Evolutionary conservation across 495 filamentous ascomycete species (phyloP).

Genomic region (Neurospora tetrasperma): DNA sequence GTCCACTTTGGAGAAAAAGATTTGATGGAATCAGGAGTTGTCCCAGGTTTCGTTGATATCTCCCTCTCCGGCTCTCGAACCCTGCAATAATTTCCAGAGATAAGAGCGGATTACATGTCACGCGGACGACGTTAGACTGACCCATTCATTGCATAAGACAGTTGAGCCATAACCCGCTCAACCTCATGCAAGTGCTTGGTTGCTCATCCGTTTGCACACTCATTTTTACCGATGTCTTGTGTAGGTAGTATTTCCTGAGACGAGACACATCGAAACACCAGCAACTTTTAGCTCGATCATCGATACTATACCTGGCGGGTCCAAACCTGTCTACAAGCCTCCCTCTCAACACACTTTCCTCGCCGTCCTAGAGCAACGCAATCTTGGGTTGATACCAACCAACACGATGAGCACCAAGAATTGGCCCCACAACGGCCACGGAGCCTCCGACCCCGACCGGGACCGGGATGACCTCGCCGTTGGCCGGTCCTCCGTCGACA

Average conservation of each 20-base stretch:
- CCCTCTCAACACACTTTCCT: background rate
- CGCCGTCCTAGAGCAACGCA: background rate
- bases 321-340: background rate
- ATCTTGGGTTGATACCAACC: background rate
- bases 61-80: background rate
- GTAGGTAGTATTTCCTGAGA: background rate
- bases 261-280: background rate
- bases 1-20: background rate
- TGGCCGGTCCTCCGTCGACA: background rate
- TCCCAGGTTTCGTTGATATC: background rate
- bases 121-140: background rate
- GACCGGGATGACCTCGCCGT: constrained; percentile 7
- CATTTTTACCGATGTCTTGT: background rate
- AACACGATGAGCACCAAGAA: background rate
- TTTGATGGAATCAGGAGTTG: background rate
- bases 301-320: background rate
- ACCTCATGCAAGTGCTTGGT: background rate
- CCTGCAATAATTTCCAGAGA: background rate
- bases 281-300: background rate
- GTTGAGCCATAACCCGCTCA: background rate
- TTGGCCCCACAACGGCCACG: constrained; percentile 24
- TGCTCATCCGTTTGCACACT: background rate
- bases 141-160: background rate
- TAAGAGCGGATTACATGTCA: background rate
- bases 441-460: constrained; percentile 7